Conservation (phyloP, 176 grass and related monocot genomes). For the Paspalum vaginatum region DNA sequence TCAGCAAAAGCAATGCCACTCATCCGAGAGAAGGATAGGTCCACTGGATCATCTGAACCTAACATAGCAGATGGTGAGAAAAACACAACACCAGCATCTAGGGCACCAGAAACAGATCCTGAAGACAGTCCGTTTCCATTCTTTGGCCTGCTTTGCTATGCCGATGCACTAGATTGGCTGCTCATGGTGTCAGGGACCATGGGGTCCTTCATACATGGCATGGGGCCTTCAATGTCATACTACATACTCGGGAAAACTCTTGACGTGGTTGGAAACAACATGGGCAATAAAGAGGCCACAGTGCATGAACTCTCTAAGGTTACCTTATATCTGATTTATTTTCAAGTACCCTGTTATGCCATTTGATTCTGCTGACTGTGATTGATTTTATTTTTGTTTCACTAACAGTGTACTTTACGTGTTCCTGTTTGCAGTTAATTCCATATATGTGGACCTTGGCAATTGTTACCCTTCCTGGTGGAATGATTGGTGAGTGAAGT, state of each 20-base stretch:
- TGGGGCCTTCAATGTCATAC: constrained; percentile 53
- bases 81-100: not conserved
- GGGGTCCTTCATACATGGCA: constrained; percentile 60
- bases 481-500: constrained; percentile 55
- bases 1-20: constrained; percentile 37
- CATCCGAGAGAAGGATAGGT: constrained; percentile 20
- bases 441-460: constrained; percentile 70
- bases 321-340: constrained; percentile 4
- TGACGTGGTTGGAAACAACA: constrained; percentile 53
- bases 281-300: constrained; percentile 35
- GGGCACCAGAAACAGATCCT: not conserved
- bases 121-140: constrained; percentile 34
- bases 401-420: constrained; percentile 30
- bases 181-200: constrained; percentile 55
- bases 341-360: not conserved
- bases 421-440: constrained; percentile 47
- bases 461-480: constrained; percentile 63
- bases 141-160: constrained; percentile 57
- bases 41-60: constrained; percentile 2
- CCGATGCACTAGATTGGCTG: constrained; percentile 55
- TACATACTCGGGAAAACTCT: constrained; percentile 57
- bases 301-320: constrained; percentile 54
- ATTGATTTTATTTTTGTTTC: constrained; percentile 24
- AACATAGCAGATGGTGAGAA: constrained; percentile 23
- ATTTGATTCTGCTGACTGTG: constrained; percentile 26